A percentile compares a stretch with the other conserved stretches of the same genome.
Evolutionary conservation across 164 flowering plant species (phyloP).

Genomic region (Hamamelis virginiana): DNA sequence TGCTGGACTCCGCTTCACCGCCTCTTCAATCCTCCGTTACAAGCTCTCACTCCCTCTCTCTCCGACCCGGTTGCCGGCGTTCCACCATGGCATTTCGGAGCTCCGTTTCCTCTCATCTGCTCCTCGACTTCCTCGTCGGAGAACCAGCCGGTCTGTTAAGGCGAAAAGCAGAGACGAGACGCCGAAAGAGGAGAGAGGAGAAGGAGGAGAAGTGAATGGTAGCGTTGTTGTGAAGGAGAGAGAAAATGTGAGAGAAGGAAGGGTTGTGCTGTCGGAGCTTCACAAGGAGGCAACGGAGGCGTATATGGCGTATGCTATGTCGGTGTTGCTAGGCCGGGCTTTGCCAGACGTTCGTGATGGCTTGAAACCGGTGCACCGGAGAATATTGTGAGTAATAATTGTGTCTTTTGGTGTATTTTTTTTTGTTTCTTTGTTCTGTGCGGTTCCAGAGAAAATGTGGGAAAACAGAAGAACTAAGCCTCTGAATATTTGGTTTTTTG

Average conservation of each 20-base stretch:
- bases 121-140: conserved; percentile 13
- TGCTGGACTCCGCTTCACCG: conserved; percentile 29
- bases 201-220: conserved; percentile 28
- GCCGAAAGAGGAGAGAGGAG: conserved; percentile 20
- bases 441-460: not conserved
- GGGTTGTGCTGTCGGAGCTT: conserved; percentile 67
- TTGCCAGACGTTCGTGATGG: conserved; percentile 96
- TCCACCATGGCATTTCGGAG: conserved; percentile 22
- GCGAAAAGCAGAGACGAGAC: conserved; percentile 39
- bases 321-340: conserved; percentile 90
- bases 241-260: conserved; percentile 31
- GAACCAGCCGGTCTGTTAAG: conserved; percentile 9
- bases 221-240: conserved; percentile 44
- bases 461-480: not conserved
- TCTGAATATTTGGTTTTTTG: no score
- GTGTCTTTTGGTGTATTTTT: not conserved
- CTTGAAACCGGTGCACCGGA: conserved; percentile 90
- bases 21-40: conserved; percentile 26
- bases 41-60: conserved; percentile 13
- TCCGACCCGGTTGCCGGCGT: conserved; percentile 6
- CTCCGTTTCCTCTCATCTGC: conserved; percentile 42
- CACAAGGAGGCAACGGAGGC: conserved; percentile 95
- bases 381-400: conserved; percentile 64
- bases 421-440: not conserved
- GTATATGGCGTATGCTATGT: conserved; percentile 90